These are phyloP conservation scores for Isochrysis galbana DNA, from an alignment of 78 protist species.

Conservation along the genomic window DNA sequence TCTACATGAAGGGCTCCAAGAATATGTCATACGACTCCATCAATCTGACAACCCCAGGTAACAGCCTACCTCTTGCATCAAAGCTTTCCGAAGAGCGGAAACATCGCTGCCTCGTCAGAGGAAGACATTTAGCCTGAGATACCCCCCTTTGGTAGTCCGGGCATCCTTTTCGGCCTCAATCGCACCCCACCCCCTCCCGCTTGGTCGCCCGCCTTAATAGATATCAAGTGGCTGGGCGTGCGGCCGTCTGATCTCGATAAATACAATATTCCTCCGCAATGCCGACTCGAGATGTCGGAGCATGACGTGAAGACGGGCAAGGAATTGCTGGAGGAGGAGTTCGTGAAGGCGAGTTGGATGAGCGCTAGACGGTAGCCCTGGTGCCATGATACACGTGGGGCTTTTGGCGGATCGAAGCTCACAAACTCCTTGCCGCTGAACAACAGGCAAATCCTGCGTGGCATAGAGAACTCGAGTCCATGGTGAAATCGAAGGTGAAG, in stretches of 20 bases:
- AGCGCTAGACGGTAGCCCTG: no score
- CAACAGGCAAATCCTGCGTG: slow-evolving; percentile 39
- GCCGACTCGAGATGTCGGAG: slow-evolving; percentile 60
- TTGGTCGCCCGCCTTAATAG: no score
- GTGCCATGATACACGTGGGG: neutral
- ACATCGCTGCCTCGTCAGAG: no score
- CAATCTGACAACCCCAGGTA: slow-evolving; percentile 68
- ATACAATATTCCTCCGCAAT: slow-evolving; percentile 57
- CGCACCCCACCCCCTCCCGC: no score
- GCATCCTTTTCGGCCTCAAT: no score
- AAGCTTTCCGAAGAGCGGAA: no score
- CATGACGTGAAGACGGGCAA: slow-evolving; percentile 59
- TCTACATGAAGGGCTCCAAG: slow-evolving; percentile 69
- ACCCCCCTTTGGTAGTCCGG: no score
- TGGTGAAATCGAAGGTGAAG: slow-evolving; percentile 60
- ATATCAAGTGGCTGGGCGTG: slow-evolving; percentile 77
- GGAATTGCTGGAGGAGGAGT: neutral
- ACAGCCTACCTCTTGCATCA: no score
- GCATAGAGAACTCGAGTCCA: slow-evolving; percentile 53
- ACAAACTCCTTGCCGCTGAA: neutral
- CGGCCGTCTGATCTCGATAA: slow-evolving; percentile 64
- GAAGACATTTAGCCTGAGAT: no score
- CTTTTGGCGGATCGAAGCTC: neutral
- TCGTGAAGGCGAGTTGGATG: slow-evolving; percentile 23
- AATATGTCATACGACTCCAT: slow-evolving; percentile 72